phyloP scores from a whole-genome alignment of 1,284 basidiomycete species.

The Kalmanozyma brasiliensis region DNA sequence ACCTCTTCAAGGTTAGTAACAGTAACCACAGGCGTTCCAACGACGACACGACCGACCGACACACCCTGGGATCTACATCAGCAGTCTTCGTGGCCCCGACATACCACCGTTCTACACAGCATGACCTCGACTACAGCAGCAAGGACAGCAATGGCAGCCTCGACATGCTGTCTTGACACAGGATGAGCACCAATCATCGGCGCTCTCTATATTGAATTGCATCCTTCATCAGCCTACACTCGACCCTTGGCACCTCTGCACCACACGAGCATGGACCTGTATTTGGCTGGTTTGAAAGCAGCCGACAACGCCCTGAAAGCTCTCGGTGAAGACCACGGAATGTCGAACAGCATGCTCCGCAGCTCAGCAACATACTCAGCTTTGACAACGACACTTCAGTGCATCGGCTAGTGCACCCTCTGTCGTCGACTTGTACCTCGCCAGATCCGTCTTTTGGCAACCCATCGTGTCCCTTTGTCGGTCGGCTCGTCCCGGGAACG shows the following conservation, averaged over 20 bases:
- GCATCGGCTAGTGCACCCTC: constrained; percentile 3
- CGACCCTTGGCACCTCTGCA: background rate
- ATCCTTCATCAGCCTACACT: background rate
- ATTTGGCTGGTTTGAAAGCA: too few species aligned
- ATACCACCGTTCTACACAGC: background rate
- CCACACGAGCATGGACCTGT: too few species aligned
- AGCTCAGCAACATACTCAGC: background rate
- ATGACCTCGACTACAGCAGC: constrained; percentile 5
- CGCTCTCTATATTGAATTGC: constrained; percentile 6
- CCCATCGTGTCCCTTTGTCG: constrained; percentile 21
- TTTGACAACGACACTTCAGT: too few species aligned
- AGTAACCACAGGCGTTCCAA: constrained; percentile 5
- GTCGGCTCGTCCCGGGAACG: constrained; percentile 39
- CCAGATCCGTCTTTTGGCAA: constrained; percentile 50
- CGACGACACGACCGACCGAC: constrained; percentile 8
- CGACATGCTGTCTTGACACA: constrained; percentile 9
- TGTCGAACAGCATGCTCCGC: too few species aligned
- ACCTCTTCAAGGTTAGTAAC: constrained; percentile 52
- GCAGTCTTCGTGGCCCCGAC: background rate
- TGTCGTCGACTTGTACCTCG: constrained; percentile 45
- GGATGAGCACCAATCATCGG: constrained; percentile 11
- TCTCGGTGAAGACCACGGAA: too few species aligned
- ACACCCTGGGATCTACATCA: background rate
- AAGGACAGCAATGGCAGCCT: background rate
- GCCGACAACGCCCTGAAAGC: too few species aligned